Evolutionary conservation across 1,139 yeast genomes (phyloP).

Genomic region (Magnusiomyces clavatus): DNA sequence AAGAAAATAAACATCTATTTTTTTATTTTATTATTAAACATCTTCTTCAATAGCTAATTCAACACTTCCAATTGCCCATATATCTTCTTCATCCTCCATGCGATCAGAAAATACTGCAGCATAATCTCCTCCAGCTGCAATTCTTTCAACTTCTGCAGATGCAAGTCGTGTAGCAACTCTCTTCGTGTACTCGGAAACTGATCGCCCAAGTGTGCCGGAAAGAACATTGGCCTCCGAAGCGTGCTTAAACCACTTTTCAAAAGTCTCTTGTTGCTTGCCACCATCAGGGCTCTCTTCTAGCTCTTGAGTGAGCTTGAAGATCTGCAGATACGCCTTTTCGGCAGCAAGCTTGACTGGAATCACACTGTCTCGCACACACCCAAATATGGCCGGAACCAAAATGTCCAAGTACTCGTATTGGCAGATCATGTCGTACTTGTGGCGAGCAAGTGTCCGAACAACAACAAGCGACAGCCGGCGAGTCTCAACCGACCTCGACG

Average conservation of each 20-base stretch:
- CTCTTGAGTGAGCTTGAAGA: slow-evolving; percentile 68
- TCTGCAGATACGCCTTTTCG: slow-evolving; percentile 76
- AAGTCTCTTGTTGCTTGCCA: slow-evolving; percentile 25
- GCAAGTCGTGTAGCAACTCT: slow-evolving; percentile 84
- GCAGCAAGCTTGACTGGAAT: slow-evolving; percentile 94
- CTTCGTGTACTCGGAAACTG: slow-evolving; percentile 79
- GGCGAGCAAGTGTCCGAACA: slow-evolving; percentile 64
- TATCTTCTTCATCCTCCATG: slow-evolving; percentile 77
- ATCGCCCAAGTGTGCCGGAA: slow-evolving; percentile 45
- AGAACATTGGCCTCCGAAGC: slow-evolving; percentile 18
- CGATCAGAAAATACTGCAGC: slow-evolving; percentile 80
- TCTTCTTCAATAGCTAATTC: slow-evolving; percentile 31
- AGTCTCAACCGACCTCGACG: slow-evolving; percentile 63
- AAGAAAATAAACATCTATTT: not conserved
- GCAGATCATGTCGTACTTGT: slow-evolving; percentile 44
- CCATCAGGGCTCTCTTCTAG: slow-evolving; percentile 30
- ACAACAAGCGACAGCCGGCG: slow-evolving; percentile 75
- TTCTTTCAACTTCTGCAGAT: slow-evolving; percentile 73
- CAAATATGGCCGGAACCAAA: slow-evolving; percentile 67
- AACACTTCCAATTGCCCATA: slow-evolving; percentile 80
- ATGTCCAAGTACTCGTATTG: slow-evolving; percentile 43
- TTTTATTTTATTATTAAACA: slow-evolving; percentile 3
- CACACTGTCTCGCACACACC: slow-evolving; percentile 73
- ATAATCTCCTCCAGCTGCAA: slow-evolving; percentile 85
- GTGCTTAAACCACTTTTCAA: slow-evolving; percentile 51